Conservation (phyloP, 2,329 filamentous ascomycete species). For the Lomentospora prolificans region DNA sequence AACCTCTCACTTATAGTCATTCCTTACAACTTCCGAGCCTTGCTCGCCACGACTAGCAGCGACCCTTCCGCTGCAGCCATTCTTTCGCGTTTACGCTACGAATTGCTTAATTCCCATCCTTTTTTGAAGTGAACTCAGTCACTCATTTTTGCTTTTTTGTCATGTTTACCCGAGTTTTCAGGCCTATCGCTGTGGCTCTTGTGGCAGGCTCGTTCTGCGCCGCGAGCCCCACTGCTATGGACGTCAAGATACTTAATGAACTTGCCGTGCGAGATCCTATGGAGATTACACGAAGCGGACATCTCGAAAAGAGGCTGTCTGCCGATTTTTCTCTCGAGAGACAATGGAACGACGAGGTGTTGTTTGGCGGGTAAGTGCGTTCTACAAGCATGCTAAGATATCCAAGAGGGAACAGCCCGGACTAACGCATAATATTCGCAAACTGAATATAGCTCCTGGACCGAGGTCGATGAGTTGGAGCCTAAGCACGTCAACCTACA, state of each 20-base stretch:
- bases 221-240: not conserved
- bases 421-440: no score
- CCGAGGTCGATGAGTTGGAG: not conserved
- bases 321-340: constrained; percentile 11
- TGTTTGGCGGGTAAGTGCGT: constrained; percentile 11
- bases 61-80: not conserved
- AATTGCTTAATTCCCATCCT: not conserved
- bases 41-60: no score
- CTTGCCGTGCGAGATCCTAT: constrained; percentile 9
- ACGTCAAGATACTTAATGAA: constrained; percentile 8
- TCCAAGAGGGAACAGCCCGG: no score
- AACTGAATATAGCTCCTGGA: not conserved
- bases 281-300: constrained; percentile 10
- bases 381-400: not conserved
- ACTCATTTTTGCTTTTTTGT: not conserved
- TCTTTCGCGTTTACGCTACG: not conserved
- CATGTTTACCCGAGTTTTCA: not conserved
- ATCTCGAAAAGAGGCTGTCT: constrained; percentile 14
- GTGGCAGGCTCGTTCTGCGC: not conserved
- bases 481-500: constrained; percentile 14
- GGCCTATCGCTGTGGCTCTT: not conserved
- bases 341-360: constrained; percentile 9
- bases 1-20: not conserved
- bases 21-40: no score
- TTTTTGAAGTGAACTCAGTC: not conserved